Evolutionary conservation across 495 filamentous ascomycete genomes (phyloP), one percentile per base, ranked within the genome.

Genomic region (Hypoxylon crocopeplum): DNA sequence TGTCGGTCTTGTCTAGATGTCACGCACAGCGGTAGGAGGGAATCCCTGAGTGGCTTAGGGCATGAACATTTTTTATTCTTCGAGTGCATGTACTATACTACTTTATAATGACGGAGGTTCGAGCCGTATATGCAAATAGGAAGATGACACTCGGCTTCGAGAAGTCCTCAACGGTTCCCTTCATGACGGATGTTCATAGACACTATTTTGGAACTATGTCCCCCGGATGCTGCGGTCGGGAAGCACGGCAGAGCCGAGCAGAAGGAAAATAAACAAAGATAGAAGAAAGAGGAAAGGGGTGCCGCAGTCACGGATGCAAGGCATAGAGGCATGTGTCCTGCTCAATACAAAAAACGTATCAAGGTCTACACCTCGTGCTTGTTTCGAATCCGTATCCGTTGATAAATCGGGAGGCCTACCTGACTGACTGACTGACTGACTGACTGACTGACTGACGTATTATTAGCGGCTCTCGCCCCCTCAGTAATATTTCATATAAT

Each of bases 1-100:
- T 32, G 10, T 38, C 20, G 16, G 36, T 20, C 46, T 36, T 17
- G 16, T 30, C 27, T 40, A 12, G 5, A 40, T 41, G 40, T 56
- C 39, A 46, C 33, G 38, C 56, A 27, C 32, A 20, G 34, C 25
- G 25, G 48, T 53, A 15, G 22, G 53, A 29, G 47, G 36, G 42
- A 52, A 29, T 36, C 29, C 32, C 30, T 55, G 17, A 16, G 38
- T 20, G 25, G 10, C 10, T 53, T 32, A 29, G 56, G 56, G 42
- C 50, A 41, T 46, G 30, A 51, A 17, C 24, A 52, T 39, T 29
- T 62, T 42, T 47, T 29, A 46, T 60, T 59, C 52, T 58, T 59
- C 37, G 42, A 46, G 24, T 46, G 61, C 50, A 68, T 70, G 65
- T 66, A 67, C 61, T 63, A 68, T 68, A 68, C 48, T 56, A 57